A percentile compares a stretch with the other conserved stretches of the same genome.
These are phyloP conservation scores for Colletotrichum eremochloae DNA, from an alignment of 2,329 filamentous ascomycete species.

Conservation along the genomic window DNA sequence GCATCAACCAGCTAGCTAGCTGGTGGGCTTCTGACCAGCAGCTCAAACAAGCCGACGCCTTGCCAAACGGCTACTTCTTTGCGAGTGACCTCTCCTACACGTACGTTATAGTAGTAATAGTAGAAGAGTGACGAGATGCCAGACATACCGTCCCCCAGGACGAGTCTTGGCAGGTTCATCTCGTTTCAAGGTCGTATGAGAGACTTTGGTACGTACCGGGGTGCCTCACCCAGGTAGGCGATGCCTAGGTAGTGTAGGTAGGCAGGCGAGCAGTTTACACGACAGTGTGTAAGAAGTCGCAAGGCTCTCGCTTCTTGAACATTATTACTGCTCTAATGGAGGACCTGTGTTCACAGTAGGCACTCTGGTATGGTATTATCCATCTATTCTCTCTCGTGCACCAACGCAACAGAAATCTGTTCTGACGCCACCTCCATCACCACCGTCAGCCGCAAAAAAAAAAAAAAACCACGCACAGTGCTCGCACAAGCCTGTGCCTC, in stretches of 20 bases:
- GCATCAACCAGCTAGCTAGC: no score
- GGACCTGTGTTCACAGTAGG: not conserved
- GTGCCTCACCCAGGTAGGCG: not conserved
- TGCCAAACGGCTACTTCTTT: not conserved
- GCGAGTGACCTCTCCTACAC: not conserved
- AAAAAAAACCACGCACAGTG: not conserved
- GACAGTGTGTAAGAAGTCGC: constrained; percentile 18
- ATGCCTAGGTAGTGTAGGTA: no score
- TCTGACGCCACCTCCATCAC: not conserved
- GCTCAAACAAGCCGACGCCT: not conserved
- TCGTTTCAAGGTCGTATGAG: constrained; percentile 39
- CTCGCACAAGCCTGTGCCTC: not conserved
- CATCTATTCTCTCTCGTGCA: no score
- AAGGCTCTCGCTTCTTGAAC: not conserved
- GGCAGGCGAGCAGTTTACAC: not conserved
- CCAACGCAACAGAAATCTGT: not conserved
- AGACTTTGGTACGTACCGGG: not conserved
- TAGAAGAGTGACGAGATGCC: not conserved
- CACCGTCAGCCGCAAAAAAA: no score
- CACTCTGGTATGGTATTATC: not conserved
- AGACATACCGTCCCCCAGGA: not conserved
- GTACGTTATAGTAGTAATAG: not conserved
- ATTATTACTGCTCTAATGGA: not conserved
- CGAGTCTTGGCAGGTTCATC: constrained; percentile 31
- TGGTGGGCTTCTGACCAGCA: not conserved